Evolutionary conservation across 177 flowering plant species (phyloP).

Genomic region (Vitis hybrid): DNA sequence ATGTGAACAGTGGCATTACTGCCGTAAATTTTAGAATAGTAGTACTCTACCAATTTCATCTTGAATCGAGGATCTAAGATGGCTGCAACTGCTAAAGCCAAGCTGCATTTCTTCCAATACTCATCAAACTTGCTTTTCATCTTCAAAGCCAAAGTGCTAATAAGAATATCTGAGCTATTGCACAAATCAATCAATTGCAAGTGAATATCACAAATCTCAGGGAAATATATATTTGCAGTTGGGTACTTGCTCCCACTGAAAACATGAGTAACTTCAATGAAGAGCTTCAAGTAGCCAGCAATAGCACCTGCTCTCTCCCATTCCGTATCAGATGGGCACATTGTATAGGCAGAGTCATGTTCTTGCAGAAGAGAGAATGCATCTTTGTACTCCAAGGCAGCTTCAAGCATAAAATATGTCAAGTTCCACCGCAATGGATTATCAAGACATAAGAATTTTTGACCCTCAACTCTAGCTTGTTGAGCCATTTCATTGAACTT

Average conservation of each 20-base stretch:
- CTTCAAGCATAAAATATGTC: constrained; percentile 53
- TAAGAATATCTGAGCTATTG: constrained; percentile 40
- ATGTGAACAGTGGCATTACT: constrained; percentile 34
- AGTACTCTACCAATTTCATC: constrained; percentile 60
- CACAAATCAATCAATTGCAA: constrained; percentile 53
- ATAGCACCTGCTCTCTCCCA: constrained; percentile 42
- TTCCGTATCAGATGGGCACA: constrained; percentile 40
- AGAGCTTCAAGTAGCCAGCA: constrained; percentile 41
- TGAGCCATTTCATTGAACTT: constrained; percentile 43
- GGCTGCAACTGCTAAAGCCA: constrained; percentile 53
- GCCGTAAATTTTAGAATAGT: constrained; percentile 53
- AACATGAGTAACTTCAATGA: constrained; percentile 43
- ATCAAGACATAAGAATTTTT: constrained; percentile 39
- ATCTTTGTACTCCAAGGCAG: constrained; percentile 36
- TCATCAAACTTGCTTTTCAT: constrained; percentile 54
- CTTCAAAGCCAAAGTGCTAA: constrained; percentile 39
- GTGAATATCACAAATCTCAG: constrained; percentile 54
- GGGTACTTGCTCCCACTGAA: constrained; percentile 34
- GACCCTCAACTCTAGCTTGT: constrained; percentile 25
- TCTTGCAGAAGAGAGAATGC: constrained; percentile 44
- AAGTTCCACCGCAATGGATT: constrained; percentile 47
- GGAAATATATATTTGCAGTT: constrained; percentile 51
- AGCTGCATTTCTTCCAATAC: constrained; percentile 51
- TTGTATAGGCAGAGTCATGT: constrained; percentile 33
- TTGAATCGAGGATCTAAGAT: constrained; percentile 65